Evolutionary conservation across 208 protist genomes (phyloP), one percentile per base, ranked within the genome.

Genomic region (Trichomonas tenax): DNA sequence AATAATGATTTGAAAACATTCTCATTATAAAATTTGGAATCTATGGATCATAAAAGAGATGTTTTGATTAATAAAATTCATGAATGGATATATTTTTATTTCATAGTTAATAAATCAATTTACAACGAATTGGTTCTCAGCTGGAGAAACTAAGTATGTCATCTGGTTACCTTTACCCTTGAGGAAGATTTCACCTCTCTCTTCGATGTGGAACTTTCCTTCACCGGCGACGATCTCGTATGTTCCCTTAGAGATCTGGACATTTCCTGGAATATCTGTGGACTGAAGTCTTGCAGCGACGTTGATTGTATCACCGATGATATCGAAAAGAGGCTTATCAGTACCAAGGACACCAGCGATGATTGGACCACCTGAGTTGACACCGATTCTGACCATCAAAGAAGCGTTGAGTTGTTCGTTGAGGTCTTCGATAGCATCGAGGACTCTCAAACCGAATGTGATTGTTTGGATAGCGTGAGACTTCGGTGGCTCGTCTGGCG

Each of bases 271-370:
- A 17, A 93, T 93, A 38, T 93, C 86, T 51, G 86, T 93, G 11
- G 44, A 51, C 46, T 93, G 86, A 10, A 93, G 31, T 93, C 86
- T 93, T 38, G 86, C 40, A 21, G 86, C 86, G 2, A 93, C 86
- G 44, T 93, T 93, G 44, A 93, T 93, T 93, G 86, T 41, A 51
- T 93, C 86, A 51, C 86, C 86, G 26, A 93, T 93, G n/a, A 93
- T 93, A 51, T 93, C 86, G 44, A 93, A 93, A 10, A 93, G 31
- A 34, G 86, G 86, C 44, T 93, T 93, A 38, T 93, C 86, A 14
- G 86, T 93, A 93, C 86, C 86, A 4, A 93, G 31, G 15, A 93
- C 86, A 48, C 86, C 86, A 34, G 86, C 86, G 15, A 93, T 93
- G 11, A 93, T 23, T 3, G 86, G 86, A 34, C 86, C 86, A 9